phyloP scores from a whole-genome alignment of 805 yeast genomes.

The Lipomyces orientalis region DNA sequence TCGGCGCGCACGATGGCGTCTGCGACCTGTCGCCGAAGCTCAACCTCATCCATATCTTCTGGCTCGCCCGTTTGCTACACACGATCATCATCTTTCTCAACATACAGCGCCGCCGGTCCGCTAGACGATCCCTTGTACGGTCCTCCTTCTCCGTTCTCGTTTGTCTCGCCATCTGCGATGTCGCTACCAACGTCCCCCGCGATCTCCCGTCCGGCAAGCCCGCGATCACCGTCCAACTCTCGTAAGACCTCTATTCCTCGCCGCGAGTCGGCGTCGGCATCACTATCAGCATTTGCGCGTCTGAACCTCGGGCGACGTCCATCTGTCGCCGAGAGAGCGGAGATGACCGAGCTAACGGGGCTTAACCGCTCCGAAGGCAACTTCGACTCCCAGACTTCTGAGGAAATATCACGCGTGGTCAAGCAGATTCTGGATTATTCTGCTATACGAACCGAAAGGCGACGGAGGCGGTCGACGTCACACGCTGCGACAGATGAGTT shows the following conservation, averaged over 20 bases:
- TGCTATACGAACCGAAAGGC: constrained; percentile 3
- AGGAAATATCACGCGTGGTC: constrained; percentile 15
- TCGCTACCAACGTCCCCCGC: background rate
- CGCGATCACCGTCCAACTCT: background rate
- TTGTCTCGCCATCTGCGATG: background rate
- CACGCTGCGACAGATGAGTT: background rate
- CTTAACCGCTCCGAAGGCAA: constrained; percentile 12
- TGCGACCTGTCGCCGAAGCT: background rate
- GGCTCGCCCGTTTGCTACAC: constrained; percentile 4
- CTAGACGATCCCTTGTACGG: background rate
- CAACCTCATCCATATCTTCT: background rate
- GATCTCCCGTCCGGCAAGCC: constrained; percentile 3
- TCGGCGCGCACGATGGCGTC: background rate
- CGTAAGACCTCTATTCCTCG: background rate
- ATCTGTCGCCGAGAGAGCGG: constrained; percentile 16
- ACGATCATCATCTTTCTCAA: constrained; percentile 4
- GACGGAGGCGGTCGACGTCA: constrained; percentile 11
- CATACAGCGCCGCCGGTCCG: constrained; percentile 6
- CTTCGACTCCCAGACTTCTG: constrained; percentile 4
- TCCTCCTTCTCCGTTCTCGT: constrained; percentile 5
- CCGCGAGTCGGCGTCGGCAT: constrained; percentile 20
- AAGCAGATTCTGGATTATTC: constrained; percentile 10
- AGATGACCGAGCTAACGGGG: constrained; percentile 17
- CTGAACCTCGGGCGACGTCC: constrained; percentile 16
- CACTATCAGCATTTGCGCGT: constrained; percentile 21